Conservation (phyloP, 2,329 filamentous ascomycete genomes). For the Tolypocladium ovalisporum region DNA sequence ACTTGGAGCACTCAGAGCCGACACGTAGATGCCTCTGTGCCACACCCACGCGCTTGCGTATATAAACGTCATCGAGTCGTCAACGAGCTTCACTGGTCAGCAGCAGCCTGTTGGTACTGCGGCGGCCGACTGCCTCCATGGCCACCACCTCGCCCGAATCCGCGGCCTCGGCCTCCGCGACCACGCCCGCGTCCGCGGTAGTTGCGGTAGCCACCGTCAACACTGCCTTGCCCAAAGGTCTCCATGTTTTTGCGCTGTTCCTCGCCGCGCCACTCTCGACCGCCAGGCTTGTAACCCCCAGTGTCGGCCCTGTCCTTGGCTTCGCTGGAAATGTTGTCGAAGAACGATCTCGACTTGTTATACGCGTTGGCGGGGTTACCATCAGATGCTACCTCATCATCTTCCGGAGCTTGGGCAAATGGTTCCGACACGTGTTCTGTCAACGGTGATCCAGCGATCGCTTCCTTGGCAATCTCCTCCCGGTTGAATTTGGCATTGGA, state of each 20-base stretch:
- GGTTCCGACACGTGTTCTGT: slow-evolving; percentile 36
- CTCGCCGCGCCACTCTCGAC: slow-evolving; percentile 80
- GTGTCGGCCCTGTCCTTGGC: slow-evolving; percentile 77
- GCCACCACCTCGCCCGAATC: slow-evolving; percentile 28
- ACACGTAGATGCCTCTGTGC: not conserved
- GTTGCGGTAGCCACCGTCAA: slow-evolving; percentile 69
- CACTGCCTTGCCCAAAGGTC: slow-evolving; percentile 93
- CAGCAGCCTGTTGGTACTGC: slow-evolving; percentile 18
- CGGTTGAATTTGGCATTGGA: slow-evolving; percentile 38
- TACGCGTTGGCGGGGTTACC: slow-evolving; percentile 48
- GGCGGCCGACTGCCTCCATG: slow-evolving; percentile 24
- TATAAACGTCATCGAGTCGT: not conserved
- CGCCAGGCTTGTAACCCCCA: slow-evolving; percentile 55
- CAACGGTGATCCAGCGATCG: slow-evolving; percentile 65
- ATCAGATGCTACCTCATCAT: slow-evolving; percentile 23
- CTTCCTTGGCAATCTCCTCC: slow-evolving; percentile 65
- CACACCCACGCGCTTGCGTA: not conserved
- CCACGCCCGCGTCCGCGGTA: slow-evolving; percentile 74
- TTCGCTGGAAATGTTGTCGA: slow-evolving; percentile 96
- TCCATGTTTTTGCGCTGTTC: slow-evolving; percentile 95
- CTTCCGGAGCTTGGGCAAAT: slow-evolving; percentile 25
- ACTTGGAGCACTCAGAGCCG: not conserved
- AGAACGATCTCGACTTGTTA: slow-evolving; percentile 85
- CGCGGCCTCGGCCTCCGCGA: slow-evolving; percentile 42
- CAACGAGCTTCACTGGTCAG: slow-evolving; percentile 12